Percentiles rank a stretch among this genome's conserved stretches.
Conservation (phyloP, 331 rosid species). For the Cydonia oblonga region DNA sequence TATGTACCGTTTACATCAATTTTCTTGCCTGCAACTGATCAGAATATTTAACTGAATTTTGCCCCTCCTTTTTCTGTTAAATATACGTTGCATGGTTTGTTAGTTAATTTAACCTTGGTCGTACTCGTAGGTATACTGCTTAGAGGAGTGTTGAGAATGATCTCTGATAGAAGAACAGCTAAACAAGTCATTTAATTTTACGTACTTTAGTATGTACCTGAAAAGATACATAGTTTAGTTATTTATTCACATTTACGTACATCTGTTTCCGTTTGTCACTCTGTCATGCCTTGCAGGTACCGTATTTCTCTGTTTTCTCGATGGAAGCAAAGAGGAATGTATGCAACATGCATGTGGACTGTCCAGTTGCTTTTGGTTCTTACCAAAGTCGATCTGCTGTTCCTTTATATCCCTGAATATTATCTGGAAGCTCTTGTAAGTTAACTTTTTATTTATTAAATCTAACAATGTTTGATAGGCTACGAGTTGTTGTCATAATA, state of each 20-base stretch:
- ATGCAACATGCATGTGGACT: constrained; percentile 95
- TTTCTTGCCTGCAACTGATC: background rate
- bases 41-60: background rate
- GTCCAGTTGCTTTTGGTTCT: constrained; percentile 86
- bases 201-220: background rate
- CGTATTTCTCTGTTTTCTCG: constrained; percentile 65
- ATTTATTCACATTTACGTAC: background rate
- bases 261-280: background rate
- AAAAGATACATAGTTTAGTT: background rate
- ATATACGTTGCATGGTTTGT: background rate
- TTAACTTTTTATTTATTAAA: constrained; percentile 2
- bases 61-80: background rate
- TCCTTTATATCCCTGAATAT: constrained; percentile 75
- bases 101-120: background rate
- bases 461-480: background rate
- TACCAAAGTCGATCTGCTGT: constrained; percentile 72
- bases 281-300: constrained; percentile 42
- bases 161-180: background rate
- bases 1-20: background rate
- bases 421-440: constrained; percentile 87
- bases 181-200: background rate
- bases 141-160: background rate
- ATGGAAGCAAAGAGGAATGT: constrained; percentile 99
- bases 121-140: background rate
- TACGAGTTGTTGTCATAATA: background rate